Evolutionary conservation across 2,329 filamentous ascomycete genomes (phyloP).

Genomic region (Elsinoe batatas): DNA sequence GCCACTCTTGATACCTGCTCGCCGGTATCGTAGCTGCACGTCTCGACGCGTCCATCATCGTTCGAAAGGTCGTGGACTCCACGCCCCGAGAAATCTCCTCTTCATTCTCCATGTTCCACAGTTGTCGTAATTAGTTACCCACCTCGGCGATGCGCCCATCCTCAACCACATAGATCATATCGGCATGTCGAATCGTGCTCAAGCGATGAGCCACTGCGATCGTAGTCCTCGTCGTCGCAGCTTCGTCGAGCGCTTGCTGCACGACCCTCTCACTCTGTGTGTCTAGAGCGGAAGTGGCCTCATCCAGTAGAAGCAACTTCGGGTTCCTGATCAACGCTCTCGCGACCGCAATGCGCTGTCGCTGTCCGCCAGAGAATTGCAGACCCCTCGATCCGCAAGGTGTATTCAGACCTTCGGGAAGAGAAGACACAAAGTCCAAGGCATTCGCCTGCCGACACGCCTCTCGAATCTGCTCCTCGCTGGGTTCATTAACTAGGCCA

Average conservation of each 20-base stretch:
- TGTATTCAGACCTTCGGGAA: constrained; percentile 43
- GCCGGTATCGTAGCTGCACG: too few relatives aligned
- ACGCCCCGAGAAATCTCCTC: too few relatives aligned
- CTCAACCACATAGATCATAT: constrained; percentile 33
- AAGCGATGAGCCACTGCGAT: constrained; percentile 35
- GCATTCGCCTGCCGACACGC: constrained; percentile 45
- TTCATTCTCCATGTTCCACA: too few relatives aligned
- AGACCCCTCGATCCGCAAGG: constrained; percentile 41
- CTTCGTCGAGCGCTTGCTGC: constrained; percentile 55
- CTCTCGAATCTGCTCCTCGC: constrained; percentile 34
- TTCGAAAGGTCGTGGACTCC: too few relatives aligned
- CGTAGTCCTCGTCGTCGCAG: constrained; percentile 34
- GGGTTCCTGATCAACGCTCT: constrained; percentile 46
- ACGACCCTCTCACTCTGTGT: constrained; percentile 57
- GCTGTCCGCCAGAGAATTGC: constrained; percentile 45
- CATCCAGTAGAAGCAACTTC: constrained; percentile 46
- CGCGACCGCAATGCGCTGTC: constrained; percentile 47
- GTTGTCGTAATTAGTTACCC: constrained; percentile 16
- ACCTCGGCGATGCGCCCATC: constrained; percentile 30
- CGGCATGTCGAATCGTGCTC: constrained; percentile 30
- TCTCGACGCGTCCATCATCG: too few relatives aligned
- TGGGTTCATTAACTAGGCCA: constrained; percentile 31
- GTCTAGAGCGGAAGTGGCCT: constrained; percentile 52
- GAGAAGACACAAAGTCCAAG: constrained; percentile 42
- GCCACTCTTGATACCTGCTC: too few relatives aligned